Evolutionary conservation across 768 basidiomycete species (phyloP).

Genomic region (Lactarius deliciosus): DNA sequence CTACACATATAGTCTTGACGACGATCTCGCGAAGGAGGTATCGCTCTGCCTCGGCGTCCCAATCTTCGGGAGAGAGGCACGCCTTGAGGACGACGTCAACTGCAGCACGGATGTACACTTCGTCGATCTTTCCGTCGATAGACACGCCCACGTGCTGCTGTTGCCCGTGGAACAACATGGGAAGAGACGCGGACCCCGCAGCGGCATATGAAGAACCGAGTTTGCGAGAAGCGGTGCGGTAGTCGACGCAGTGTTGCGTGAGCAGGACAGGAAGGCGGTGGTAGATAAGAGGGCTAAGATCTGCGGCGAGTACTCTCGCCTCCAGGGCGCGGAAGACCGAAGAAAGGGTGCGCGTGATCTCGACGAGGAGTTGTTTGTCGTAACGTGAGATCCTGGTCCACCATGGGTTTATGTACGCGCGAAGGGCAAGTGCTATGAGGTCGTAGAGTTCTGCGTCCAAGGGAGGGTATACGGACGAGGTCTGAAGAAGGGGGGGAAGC

Average conservation of each 20-base stretch:
- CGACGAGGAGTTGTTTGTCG: constrained; percentile 79
- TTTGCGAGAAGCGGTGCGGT: constrained; percentile 64
- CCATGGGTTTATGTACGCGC: constrained; percentile 81
- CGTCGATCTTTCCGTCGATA: constrained; percentile 62
- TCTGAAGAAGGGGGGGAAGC: constrained; percentile 54
- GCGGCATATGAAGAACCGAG: constrained; percentile 66
- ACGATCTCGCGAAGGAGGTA: constrained; percentile 81
- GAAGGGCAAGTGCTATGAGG: constrained; percentile 73
- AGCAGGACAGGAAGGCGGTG: constrained; percentile 63
- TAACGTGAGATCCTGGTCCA: constrained; percentile 82
- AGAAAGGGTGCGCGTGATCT: constrained; percentile 59
- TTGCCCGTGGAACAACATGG: constrained; percentile 72
- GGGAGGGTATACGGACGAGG: constrained; percentile 47
- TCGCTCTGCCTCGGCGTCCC: constrained; percentile 74
- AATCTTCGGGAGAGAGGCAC: constrained; percentile 78
- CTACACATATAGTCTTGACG: constrained; percentile 66
- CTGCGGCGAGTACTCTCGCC: constrained; percentile 49
- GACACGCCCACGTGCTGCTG: constrained; percentile 85
- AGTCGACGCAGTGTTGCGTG: constrained; percentile 77
- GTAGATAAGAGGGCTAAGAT: constrained; percentile 62
- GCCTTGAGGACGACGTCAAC: constrained; percentile 73
- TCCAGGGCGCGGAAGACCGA: constrained; percentile 62
- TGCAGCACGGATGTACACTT: constrained; percentile 76
- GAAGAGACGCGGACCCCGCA: constrained; percentile 60
- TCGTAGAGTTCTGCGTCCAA: constrained; percentile 74